Base-by-base conservation (phyloP, 768 basidiomycete genomes). In the Basidioascus undulatus region DNA sequence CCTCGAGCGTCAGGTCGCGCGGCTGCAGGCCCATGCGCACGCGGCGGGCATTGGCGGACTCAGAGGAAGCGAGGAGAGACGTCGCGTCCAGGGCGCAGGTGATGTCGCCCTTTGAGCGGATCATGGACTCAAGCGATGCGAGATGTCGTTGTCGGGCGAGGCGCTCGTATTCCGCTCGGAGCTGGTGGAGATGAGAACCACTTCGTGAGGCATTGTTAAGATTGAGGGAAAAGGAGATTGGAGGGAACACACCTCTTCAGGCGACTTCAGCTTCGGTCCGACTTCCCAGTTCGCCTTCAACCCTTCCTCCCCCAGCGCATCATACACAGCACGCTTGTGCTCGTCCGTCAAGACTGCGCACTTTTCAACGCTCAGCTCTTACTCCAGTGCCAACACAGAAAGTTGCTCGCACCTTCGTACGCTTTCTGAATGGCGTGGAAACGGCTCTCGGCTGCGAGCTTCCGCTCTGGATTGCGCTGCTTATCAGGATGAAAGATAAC, bases 401-500 rank as follows among this genome's bases (percentile, higher is more conserved):
- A 19, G 62, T 39, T 49, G n/a, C n/a, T n/a, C n/a, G n/a, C n/a
- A 74, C 76, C 69, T 67, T 83, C 72, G 54, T 83, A 83, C 11
- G 82, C 80, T 47, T 74, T 74, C 47, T 82, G 78, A 18, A 86
- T 66, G 54, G 74, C 70, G 15, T 75, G 63, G 47, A 84, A 83
- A 37, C 67, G 68, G 25, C 65, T 62, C 20, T 71, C 67, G 1
- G 82, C 79, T 1, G 68, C 64, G 37, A 59, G 64, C 51, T 68
- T 71, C 44, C 64, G 57, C 15, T 55, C 55, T 39, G 69, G 66
- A 51, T 71, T 69, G 18, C 62, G 65, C 44, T 83, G 77, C 53
- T 74, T 76, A 65, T 89, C 82, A 1, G 82, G 82, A 49, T 89
- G 82, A 47, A 78, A 81, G 16, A 75, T 59, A 23, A 83, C 48